A percentile compares a stretch with the other conserved stretches of the same genome.
Evolutionary conservation across 352 stramenopile species (phyloP).

Genomic region (Halophytophthora polymorphica): DNA sequence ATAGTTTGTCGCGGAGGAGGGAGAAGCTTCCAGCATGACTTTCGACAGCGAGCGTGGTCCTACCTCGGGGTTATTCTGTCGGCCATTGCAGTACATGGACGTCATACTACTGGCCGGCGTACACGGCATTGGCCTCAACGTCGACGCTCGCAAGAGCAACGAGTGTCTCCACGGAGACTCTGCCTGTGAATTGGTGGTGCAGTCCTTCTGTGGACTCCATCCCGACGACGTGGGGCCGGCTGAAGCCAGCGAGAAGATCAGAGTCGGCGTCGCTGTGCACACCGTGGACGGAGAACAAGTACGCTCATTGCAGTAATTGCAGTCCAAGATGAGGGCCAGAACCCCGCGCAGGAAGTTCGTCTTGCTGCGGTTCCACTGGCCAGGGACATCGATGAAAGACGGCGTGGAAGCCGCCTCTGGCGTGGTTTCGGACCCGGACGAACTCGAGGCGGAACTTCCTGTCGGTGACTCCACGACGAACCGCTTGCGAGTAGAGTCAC

Average conservation of each 20-base stretch:
- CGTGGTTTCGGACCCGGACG: too few relatives aligned
- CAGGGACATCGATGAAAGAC: too few relatives aligned
- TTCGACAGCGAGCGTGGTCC: not conserved
- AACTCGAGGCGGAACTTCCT: too few relatives aligned
- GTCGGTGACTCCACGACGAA: too few relatives aligned
- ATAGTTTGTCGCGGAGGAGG: not conserved
- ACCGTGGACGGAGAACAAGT: slow-evolving; percentile 40
- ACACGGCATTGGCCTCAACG: slow-evolving; percentile 43
- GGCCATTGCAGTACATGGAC: slow-evolving; percentile 27
- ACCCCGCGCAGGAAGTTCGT: slow-evolving; percentile 22
- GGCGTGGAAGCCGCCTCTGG: too few relatives aligned
- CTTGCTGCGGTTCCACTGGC: slow-evolving; percentile 40
- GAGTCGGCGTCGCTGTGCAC: slow-evolving; percentile 35
- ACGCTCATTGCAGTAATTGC: slow-evolving; percentile 28
- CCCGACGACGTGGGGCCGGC: slow-evolving; percentile 39
- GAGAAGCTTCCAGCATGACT: not conserved
- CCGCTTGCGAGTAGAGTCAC: slow-evolving; percentile 7
- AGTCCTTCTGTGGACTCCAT: slow-evolving; percentile 45
- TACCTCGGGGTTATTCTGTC: not conserved
- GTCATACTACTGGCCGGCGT: slow-evolving; percentile 49
- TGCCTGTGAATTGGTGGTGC: slow-evolving; percentile 17
- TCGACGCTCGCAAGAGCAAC: slow-evolving; percentile 9
- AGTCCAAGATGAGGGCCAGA: slow-evolving; percentile 11
- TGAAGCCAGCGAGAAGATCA: slow-evolving; percentile 42
- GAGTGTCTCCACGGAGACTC: not conserved